A percentile compares a stretch with the other conserved stretches of the same genome.
These are phyloP conservation scores for Pisolithus thermaeus DNA, from an alignment of 1,284 basidiomycete genomes.

Conservation along the genomic window DNA sequence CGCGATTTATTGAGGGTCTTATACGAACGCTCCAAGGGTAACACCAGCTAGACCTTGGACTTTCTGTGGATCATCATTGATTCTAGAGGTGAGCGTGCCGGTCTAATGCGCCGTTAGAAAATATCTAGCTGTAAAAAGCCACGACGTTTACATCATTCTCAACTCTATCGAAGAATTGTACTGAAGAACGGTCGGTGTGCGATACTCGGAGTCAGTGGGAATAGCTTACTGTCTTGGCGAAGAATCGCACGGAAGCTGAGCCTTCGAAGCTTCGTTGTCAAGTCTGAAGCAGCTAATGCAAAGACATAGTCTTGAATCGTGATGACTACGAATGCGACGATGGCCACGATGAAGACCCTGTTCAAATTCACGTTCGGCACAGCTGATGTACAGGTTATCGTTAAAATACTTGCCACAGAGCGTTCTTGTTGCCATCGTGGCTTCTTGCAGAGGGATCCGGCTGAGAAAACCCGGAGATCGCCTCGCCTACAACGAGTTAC, in stretches of 20 bases:
- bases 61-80: slow-evolving; percentile 91
- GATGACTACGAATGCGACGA: slow-evolving; percentile 61
- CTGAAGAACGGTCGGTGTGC: slow-evolving; percentile 29
- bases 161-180: slow-evolving; percentile 86
- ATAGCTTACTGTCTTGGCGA: slow-evolving; percentile 69
- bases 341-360: slow-evolving; percentile 80
- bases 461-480: slow-evolving; percentile 59
- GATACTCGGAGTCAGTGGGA: not conserved
- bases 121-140: not conserved
- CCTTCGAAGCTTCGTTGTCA: slow-evolving; percentile 66
- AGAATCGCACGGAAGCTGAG: slow-evolving; percentile 73
- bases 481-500: slow-evolving; percentile 39
- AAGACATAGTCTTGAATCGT: slow-evolving; percentile 69
- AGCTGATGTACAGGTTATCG: not conserved
- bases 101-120: slow-evolving; percentile 38
- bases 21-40: slow-evolving; percentile 72
- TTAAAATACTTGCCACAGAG: slow-evolving; percentile 47
- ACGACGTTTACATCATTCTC: slow-evolving; percentile 57
- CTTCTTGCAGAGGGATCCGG: slow-evolving; percentile 37
- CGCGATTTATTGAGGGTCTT: not conserved
- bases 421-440: slow-evolving; percentile 59
- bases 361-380: not conserved
- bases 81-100: slow-evolving; percentile 73
- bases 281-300: slow-evolving; percentile 55
- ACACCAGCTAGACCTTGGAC: slow-evolving; percentile 87